These are phyloP conservation scores for Medicago lupulina DNA, from an alignment of 306 rosid species.

Conservation along the genomic window DNA sequence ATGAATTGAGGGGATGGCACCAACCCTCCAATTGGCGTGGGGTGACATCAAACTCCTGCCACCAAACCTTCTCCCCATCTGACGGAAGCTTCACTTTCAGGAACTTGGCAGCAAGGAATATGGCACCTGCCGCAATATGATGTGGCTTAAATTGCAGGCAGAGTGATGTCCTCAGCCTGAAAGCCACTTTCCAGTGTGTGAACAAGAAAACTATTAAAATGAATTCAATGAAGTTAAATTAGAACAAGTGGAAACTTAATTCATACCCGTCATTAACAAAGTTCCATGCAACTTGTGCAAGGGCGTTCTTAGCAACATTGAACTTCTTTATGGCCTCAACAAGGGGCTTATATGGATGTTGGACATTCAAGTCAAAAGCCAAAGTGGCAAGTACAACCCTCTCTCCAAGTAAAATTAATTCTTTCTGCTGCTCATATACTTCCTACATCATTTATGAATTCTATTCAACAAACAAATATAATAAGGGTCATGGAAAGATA, in stretches of 20 bases:
- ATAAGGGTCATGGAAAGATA: slow-evolving; percentile 14
- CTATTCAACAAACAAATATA: slow-evolving; percentile 34
- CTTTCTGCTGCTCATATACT: slow-evolving; percentile 93
- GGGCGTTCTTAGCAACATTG: slow-evolving; percentile 91
- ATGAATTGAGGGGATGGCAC: slow-evolving; percentile 63
- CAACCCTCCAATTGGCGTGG: slow-evolving; percentile 99
- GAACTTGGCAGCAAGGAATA: slow-evolving; percentile 99
- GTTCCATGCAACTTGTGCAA: slow-evolving; percentile 99
- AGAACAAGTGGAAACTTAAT: slow-evolving; percentile 43
- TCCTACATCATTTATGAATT: slow-evolving; percentile 67
- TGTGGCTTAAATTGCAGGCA: slow-evolving; percentile 99
- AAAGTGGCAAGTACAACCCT: slow-evolving; percentile 93
- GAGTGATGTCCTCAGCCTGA: slow-evolving; percentile 99
- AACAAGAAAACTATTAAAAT: slow-evolving; percentile 46
- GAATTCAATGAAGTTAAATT: slow-evolving; percentile 43
- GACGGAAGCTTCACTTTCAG: slow-evolving; percentile 97
- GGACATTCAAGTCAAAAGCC: slow-evolving; percentile 87
- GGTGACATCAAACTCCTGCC: slow-evolving; percentile 99
- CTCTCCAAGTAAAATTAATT: slow-evolving; percentile 84
- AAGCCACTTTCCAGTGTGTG: slow-evolving; percentile 72
- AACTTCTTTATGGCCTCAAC: slow-evolving; percentile 98
- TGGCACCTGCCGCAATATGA: slow-evolving; percentile 99
- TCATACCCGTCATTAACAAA: slow-evolving; percentile 99
- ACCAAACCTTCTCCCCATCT: slow-evolving; percentile 99
- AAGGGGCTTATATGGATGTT: slow-evolving; percentile 97